Conservation (phyloP, 2,329 filamentous ascomycete species). For the Didymella arachidicola region DNA sequence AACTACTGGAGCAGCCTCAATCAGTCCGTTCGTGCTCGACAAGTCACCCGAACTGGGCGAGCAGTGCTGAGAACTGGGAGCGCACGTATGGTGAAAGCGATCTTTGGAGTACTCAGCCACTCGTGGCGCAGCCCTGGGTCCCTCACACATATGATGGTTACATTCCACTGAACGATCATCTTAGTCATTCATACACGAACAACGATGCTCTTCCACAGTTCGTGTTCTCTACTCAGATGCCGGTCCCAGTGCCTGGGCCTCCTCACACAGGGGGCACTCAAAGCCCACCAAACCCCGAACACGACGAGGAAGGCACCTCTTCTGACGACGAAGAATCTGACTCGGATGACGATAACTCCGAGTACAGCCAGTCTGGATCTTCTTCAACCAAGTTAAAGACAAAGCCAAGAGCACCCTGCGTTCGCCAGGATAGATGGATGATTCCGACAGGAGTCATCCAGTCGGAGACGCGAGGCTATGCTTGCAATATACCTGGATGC, state of each 20-base stretch:
- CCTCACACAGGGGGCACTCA: neutral
- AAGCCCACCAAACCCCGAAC: neutral
- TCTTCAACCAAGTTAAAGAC: neutral
- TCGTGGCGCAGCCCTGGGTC: constrained; percentile 16
- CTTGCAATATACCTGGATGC: constrained; percentile 20
- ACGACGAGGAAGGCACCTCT: neutral
- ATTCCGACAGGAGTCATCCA: constrained; percentile 4
- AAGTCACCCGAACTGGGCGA: constrained; percentile 14
- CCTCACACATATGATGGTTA: constrained; percentile 3
- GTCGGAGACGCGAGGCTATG: constrained; percentile 19
- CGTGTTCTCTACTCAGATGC: neutral
- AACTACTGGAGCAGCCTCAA: constrained; percentile 10
- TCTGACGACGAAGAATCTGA: constrained; percentile 11
- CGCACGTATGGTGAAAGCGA: constrained; percentile 6
- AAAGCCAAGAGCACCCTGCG: constrained; percentile 11
- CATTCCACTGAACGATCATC: neutral
- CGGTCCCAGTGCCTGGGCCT: neutral
- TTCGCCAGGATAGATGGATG: constrained; percentile 27
- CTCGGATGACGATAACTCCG: constrained; percentile 7
- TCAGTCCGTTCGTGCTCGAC: constrained; percentile 1
- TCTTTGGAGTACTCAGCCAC: constrained; percentile 12
- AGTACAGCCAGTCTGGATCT: constrained; percentile 1
- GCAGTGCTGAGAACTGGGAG: constrained; percentile 9
- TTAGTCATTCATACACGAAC: neutral
- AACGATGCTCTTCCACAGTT: neutral